Evolutionary conservation across 2,329 filamentous ascomycete species (phyloP), one percentile per base, ranked within the genome.

Genomic region (Periconia digitata): DNA sequence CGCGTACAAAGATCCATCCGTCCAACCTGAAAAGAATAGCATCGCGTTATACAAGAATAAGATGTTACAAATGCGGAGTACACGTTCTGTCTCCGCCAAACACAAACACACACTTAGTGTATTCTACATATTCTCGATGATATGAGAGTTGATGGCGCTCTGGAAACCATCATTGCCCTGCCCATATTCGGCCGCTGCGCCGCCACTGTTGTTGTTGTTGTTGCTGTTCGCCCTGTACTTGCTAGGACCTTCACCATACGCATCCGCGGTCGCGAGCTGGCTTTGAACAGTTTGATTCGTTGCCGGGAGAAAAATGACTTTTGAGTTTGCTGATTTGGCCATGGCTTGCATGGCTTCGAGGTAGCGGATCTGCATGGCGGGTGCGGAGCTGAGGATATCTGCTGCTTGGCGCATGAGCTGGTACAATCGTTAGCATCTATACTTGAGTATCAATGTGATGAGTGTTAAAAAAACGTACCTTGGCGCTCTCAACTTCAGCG

Each of bases 331-430:
- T 0, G 84, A 84, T 82, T 96, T 97, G 63, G 94, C 94, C 92
- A 99, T 99, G 36, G 90, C 84, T 72, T 97, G 94, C 92, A 97
- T 97, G 3, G 94, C 92, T 76, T 99, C 94, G 59, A 99, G 87
- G 73, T 97, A 97, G 58, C 68, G 46, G 55, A 71, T 71, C 46
- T 71, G 68, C 94, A 99, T 99, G 60, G 94, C 94, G 2, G 94
- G 94, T 0, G 92, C 92, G 15, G 85, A 90, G 54, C 85, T 89
- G 42, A 99, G 75, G 60, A 97, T 96, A 69, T 99, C 92, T 71
- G 94, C 94, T 32, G 94, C 92, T 76, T 94, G 74, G 44, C 79
- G 83, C 89, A 90, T 95, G 68, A 44, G 27, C 27, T 27, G 24
- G 6, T 7, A 7, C 6, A 7, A 13, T 6, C 6, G 13, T 27